Evolutionary conservation across 768 basidiomycete genomes (phyloP).

Genomic region (Glaciozyma antarctica): DNA sequence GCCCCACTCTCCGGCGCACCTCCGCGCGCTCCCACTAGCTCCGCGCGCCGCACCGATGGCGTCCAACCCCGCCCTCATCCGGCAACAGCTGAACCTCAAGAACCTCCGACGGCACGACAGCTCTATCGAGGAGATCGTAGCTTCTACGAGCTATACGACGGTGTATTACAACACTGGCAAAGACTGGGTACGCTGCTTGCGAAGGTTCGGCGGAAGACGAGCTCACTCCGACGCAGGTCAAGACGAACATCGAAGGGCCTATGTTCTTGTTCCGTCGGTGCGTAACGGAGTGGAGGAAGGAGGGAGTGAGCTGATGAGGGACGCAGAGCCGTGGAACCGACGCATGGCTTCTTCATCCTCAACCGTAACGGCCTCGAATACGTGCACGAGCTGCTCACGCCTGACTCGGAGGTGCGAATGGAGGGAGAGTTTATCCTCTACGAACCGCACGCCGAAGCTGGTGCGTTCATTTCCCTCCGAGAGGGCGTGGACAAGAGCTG

Average conservation of each 20-base stretch:
- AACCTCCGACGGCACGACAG: slow-evolving; percentile 1
- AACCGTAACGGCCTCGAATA: slow-evolving; percentile 21
- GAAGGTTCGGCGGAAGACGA: too few species aligned
- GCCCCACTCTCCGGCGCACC: too few species aligned
- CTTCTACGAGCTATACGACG: background rate
- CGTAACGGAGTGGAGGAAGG: too few species aligned
- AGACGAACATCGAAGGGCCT: too few species aligned
- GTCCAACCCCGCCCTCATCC: background rate
- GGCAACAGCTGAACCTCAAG: background rate
- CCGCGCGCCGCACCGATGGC: background rate
- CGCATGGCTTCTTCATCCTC: background rate
- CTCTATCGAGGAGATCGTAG: background rate
- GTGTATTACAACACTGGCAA: background rate
- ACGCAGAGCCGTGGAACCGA: background rate
- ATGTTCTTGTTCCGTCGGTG: too few species aligned
- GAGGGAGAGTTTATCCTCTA: too few species aligned
- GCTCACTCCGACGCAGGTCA: too few species aligned
- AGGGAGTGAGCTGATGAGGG: too few species aligned
- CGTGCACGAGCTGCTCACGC: background rate
- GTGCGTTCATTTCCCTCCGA: too few species aligned
- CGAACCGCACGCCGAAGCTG: too few species aligned
- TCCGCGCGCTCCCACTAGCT: too few species aligned
- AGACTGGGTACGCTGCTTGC: background rate
- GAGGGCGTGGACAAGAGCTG: too few species aligned
- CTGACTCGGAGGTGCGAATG: slow-evolving; percentile 9